These are phyloP conservation scores for Dendrobium chrysotoxum DNA, from an alignment of 106 monocot species.

Conservation along the genomic window DNA sequence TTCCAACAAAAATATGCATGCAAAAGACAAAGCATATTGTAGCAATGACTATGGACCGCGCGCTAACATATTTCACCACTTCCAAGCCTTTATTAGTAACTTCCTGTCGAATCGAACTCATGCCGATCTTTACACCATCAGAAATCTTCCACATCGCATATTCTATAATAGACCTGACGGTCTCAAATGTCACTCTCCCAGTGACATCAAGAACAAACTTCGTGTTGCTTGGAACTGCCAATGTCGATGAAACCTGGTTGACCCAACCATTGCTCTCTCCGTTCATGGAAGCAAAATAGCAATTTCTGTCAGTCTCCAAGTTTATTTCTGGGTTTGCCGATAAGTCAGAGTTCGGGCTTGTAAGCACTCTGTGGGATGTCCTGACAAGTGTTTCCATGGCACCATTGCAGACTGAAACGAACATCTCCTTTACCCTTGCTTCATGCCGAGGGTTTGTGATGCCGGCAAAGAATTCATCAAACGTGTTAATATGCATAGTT, in stretches of 20 bases:
- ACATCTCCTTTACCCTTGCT: slow-evolving; percentile 47
- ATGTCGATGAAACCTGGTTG: slow-evolving; percentile 34
- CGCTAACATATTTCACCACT: slow-evolving; percentile 49
- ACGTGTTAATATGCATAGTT: slow-evolving; percentile 64
- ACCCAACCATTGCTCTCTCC: slow-evolving; percentile 31
- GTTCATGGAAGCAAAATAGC: background rate
- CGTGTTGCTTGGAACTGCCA: slow-evolving; percentile 50
- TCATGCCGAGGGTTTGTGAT: slow-evolving; percentile 61
- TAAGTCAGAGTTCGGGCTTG: slow-evolving; percentile 8
- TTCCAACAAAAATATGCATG: slow-evolving; percentile 44
- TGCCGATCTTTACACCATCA: slow-evolving; percentile 30
- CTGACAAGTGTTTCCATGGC: slow-evolving; percentile 61
- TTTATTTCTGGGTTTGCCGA: background rate
- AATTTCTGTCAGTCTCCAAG: background rate
- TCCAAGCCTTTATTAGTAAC: slow-evolving; percentile 37
- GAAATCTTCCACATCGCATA: slow-evolving; percentile 38
- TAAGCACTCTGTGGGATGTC: slow-evolving; percentile 51
- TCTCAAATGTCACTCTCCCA: slow-evolving; percentile 67
- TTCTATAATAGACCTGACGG: slow-evolving; percentile 65
- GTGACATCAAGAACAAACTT: slow-evolving; percentile 73
- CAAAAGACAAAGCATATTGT: slow-evolving; percentile 66
- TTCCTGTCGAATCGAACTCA: slow-evolving; percentile 21
- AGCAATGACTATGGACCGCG: slow-evolving; percentile 56
- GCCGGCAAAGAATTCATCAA: slow-evolving; percentile 56
- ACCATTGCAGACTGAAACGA: slow-evolving; percentile 58